Base-by-base conservation (phyloP, 2,329 filamentous ascomycete genomes). In the Penicillium sp. region DNA sequence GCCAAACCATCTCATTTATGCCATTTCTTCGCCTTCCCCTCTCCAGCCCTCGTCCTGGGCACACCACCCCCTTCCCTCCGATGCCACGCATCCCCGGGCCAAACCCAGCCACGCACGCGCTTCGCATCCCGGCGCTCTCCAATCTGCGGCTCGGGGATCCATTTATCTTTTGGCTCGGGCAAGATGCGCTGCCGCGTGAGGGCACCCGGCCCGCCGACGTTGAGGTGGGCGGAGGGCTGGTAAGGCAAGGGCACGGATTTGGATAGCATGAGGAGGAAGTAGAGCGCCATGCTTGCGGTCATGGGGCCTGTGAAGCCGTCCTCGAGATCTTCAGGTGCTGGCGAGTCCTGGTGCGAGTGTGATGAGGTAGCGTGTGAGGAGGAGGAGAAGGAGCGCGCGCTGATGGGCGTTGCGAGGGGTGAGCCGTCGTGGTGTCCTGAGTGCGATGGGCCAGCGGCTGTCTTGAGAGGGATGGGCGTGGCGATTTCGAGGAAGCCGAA, bases 401-500 rank as follows among this genome's bases (percentile, higher is more conserved):
- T 70, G 55, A 72, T 74, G 9, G 74, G 70, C 0, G 66, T 70
- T 33, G 72, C 72, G 0, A 71, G 58, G n/a, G 68, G 65, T 6
- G 57, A 64, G 14, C 53, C 60, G 19, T 70, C 70, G n/a, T 47
- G 55, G 18, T 10, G 18, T 2, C 3, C 10, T 46, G 56, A 16
- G 19, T 43, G 54, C 16, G 39, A 6, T 54, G 24, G 50, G 36
- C 24, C 31, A 61, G 60, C 74, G 49, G 74, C 70, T 0, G 80
- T 79, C 37, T 81, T 81, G 52, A 86, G 81, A 6, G 81, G 77
- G 55, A 88, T 84, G 0, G 85, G 81, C 0, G 82, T 71, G 0
- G 83, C 81, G 31, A 96, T 83, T 75, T 98, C 93, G 5, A 97
- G 81, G 75, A 88, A 91, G n/a, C 94, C 93, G 71, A 96, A 97